These are phyloP conservation scores for Cetraspora pellucida DNA, from an alignment of 192 early-diverging fungal species.

Conservation along the genomic window DNA sequence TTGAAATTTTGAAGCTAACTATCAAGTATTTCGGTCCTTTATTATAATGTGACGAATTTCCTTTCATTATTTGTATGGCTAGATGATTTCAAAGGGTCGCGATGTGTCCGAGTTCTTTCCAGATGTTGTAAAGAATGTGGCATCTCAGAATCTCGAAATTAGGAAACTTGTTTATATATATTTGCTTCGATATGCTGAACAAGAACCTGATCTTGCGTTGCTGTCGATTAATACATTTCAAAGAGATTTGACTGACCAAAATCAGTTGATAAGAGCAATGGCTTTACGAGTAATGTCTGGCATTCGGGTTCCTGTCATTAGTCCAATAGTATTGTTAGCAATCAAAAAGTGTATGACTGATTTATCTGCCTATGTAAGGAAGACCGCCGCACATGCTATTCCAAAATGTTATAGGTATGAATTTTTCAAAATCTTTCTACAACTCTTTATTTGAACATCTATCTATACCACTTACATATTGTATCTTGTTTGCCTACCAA, in stretches of 20 bases:
- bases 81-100: constrained; percentile 88
- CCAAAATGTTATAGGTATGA: constrained; percentile 80
- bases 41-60: too few relatives aligned
- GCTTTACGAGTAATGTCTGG: constrained; percentile 94
- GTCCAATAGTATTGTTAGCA: constrained; percentile 87
- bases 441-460: neutral
- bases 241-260: constrained; percentile 90
- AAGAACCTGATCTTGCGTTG: constrained; percentile 94
- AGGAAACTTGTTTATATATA: constrained; percentile 97
- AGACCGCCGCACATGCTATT: constrained; percentile 88
- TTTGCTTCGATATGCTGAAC: constrained; percentile 90
- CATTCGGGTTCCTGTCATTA: constrained; percentile 90
- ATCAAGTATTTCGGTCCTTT: too few relatives aligned
- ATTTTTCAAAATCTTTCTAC: neutral
- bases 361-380: constrained; percentile 90
- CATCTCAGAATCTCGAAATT: constrained; percentile 83
- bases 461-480: neutral
- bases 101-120: constrained; percentile 91
- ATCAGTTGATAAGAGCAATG: constrained; percentile 93
- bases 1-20: too few relatives aligned
- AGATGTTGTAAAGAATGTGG: constrained; percentile 98
- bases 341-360: constrained; percentile 87
- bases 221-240: constrained; percentile 98
- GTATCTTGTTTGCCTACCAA: constrained; percentile 19
- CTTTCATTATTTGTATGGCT: neutral